phyloP scores from a whole-genome alignment of 345 rosid genomes.

The Eucalyptus tenuipes region DNA sequence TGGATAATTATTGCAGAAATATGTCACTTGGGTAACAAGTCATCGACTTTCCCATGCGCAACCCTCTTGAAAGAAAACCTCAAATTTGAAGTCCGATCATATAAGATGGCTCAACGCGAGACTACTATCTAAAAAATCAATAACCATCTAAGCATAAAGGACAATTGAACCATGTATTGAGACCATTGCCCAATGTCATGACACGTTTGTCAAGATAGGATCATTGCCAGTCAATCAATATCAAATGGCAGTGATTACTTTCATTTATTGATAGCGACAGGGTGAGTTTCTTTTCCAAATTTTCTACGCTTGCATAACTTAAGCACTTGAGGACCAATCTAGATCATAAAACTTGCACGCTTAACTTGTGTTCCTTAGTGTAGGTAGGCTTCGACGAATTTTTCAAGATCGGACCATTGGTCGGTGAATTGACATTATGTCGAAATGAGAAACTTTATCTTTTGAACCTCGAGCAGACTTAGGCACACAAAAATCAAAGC shows the following conservation, averaged over 20 bases:
- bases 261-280: rapidly evolving
- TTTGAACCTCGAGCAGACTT: not conserved
- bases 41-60: not conserved
- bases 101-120: too few relatives aligned
- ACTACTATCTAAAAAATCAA: too few relatives aligned
- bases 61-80: not conserved
- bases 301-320: not conserved
- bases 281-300: not conserved
- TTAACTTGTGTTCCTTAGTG: not conserved
- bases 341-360: too few relatives aligned
- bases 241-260: too few relatives aligned
- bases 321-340: not conserved
- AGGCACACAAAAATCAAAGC: not conserved
- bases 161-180: too few relatives aligned
- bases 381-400: not conserved
- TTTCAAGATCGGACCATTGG: not conserved
- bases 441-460: not conserved
- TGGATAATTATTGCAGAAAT: not conserved
- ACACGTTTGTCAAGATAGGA: not conserved
- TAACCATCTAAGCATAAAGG: rapidly evolving
- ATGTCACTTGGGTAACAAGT: not conserved
- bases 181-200: not conserved
- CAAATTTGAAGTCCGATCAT: not conserved
- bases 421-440: not conserved
- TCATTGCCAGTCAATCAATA: not conserved